A percentile compares a stretch with the other conserved stretches of the same genome.
These are phyloP conservation scores for Podaxis carcinomalis DNA, from an alignment of 768 basidiomycete genomes.

Conservation along the genomic window DNA sequence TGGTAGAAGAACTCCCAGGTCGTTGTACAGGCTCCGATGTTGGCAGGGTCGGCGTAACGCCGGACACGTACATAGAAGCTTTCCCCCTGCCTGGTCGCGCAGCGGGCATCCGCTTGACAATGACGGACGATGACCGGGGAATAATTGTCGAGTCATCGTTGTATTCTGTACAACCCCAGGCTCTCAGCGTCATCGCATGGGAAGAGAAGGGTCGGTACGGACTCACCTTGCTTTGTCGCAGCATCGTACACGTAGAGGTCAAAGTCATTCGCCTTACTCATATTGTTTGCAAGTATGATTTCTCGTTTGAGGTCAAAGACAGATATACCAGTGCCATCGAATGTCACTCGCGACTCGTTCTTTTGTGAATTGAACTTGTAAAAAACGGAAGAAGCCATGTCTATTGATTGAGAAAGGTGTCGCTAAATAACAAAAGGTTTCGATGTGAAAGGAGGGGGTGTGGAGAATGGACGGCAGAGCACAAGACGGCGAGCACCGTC, in stretches of 20 bases:
- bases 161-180: constrained; percentile 57
- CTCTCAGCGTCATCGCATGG: neutral
- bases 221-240: constrained; percentile 83
- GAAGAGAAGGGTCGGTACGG: constrained; percentile 10
- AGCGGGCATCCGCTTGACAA: constrained; percentile 88
- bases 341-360: constrained; percentile 92
- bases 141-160: constrained; percentile 90
- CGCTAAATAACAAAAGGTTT: constrained; percentile 8
- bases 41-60: constrained; percentile 36
- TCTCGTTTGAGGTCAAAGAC: constrained; percentile 99
- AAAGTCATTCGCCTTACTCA: constrained; percentile 96
- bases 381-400: constrained; percentile 88
- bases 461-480: neutral
- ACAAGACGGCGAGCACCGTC: neutral
- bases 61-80: constrained; percentile 70
- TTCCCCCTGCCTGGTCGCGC: constrained; percentile 78
- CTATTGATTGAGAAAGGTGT: constrained; percentile 29
- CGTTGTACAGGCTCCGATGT: constrained; percentile 45
- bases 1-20: constrained; percentile 29
- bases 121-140: constrained; percentile 90
- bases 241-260: constrained; percentile 86
- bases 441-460: neutral
- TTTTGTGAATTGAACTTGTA: constrained; percentile 96
- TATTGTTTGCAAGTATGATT: constrained; percentile 92
- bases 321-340: constrained; percentile 98